Evolutionary conservation across 2,329 filamentous ascomycete species (phyloP).

Genomic region (Botrytis fabae): DNA sequence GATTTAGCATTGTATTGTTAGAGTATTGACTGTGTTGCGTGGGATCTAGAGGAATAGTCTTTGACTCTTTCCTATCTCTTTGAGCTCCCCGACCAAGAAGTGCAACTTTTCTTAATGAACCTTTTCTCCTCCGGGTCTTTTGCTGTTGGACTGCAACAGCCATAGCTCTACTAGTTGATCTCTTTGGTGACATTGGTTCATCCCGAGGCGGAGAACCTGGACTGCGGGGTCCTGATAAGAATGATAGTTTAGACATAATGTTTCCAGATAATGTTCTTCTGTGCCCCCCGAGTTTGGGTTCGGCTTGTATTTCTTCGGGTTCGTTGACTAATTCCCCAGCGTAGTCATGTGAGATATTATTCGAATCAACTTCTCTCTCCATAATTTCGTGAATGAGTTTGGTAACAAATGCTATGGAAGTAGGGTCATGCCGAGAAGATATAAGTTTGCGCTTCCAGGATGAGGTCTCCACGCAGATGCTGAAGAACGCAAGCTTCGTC

Average conservation of each 20-base stretch:
- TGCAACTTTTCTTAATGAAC: conserved; percentile 84
- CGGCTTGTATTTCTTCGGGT: conserved; percentile 20
- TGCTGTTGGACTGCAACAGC: conserved; percentile 46
- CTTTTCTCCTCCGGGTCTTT: conserved; percentile 69
- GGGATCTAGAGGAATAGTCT: conserved; percentile 40
- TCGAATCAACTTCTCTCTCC: background rate
- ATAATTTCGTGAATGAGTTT: conserved; percentile 1
- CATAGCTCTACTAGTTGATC: conserved; percentile 37
- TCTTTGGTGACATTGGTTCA: conserved; percentile 38
- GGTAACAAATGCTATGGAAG: background rate
- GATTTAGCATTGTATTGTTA: conserved; percentile 29
- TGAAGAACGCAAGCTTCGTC: background rate
- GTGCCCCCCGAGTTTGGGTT: conserved; percentile 46
- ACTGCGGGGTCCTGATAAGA: conserved; percentile 48
- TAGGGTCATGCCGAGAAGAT: background rate
- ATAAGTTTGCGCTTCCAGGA: background rate
- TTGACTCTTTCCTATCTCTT: conserved; percentile 57
- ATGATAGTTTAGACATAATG: conserved; percentile 68
- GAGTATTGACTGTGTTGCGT: conserved; percentile 30
- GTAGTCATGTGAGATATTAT: background rate
- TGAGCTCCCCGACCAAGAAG: conserved; percentile 73
- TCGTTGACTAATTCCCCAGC: conserved; percentile 9
- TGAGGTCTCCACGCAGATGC: background rate
- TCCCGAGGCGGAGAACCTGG: conserved; percentile 40
- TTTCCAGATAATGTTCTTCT: conserved; percentile 48